Evolutionary conservation across 2,329 filamentous ascomycete genomes (phyloP).

Genomic region (Colletotrichum endophyticum): DNA sequence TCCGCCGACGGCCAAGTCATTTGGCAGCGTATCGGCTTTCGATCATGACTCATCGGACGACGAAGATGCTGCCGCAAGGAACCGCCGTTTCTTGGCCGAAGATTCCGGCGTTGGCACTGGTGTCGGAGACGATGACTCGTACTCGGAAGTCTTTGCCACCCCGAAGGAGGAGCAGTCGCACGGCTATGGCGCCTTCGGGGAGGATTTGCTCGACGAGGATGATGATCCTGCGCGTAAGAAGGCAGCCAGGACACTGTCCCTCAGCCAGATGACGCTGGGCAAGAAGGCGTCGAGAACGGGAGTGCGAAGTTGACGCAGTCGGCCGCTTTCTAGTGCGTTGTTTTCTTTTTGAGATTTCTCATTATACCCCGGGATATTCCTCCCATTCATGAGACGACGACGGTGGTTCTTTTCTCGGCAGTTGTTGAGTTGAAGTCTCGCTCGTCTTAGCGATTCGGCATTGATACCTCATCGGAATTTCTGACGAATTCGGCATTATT

Average conservation of each 20-base stretch:
- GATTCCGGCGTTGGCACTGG: conserved; percentile 39
- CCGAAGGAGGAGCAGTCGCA: conserved; percentile 50
- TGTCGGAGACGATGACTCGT: conserved; percentile 44
- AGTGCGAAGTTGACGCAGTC: conserved; percentile 10
- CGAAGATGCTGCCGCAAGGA: conserved; percentile 24
- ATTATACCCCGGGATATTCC: conserved; percentile 20
- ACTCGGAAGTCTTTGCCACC: conserved; percentile 56
- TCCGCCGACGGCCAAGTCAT: conserved; percentile 40
- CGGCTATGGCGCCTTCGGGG: conserved; percentile 42
- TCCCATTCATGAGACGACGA: conserved; percentile 9
- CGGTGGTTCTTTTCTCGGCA: conserved; percentile 12
- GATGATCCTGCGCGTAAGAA: conserved; percentile 48
- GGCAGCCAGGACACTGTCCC: conserved; percentile 68
- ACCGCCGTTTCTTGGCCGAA: conserved; percentile 24
- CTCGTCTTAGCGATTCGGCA: conserved; percentile 8
- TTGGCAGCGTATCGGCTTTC: conserved; percentile 43
- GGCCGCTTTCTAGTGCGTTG: conserved; percentile 5
- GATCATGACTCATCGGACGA: conserved; percentile 47
- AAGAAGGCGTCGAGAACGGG: conserved; percentile 28
- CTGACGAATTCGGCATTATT: conserved; percentile 6
- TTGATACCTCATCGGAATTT: background rate
- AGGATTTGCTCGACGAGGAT: conserved; percentile 43
- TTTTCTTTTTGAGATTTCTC: conserved; percentile 17
- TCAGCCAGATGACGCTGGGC: conserved; percentile 63
- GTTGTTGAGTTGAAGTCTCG: conserved; percentile 9